These are phyloP conservation scores for Citrullus amarus DNA, from an alignment of 306 rosid species.

Conservation along the genomic window DNA sequence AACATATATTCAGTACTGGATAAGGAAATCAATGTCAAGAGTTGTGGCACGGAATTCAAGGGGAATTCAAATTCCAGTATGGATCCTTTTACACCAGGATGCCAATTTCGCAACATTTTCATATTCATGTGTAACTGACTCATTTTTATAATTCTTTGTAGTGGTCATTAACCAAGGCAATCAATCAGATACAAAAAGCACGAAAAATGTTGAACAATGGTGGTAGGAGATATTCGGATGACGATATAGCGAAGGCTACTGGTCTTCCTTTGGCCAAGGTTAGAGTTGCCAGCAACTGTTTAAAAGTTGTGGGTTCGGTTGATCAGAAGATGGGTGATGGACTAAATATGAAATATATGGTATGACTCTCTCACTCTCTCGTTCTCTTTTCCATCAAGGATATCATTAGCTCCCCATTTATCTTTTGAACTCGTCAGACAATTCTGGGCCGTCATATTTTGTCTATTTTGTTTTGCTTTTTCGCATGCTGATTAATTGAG, in stretches of 20 bases:
- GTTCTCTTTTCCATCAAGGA: background rate
- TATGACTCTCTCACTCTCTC: slow-evolving; percentile 21
- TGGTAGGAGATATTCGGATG: slow-evolving; percentile 35
- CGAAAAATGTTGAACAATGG: slow-evolving; percentile 36
- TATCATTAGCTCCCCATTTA: background rate
- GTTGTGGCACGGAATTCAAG: slow-evolving; percentile 53
- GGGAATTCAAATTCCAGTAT: slow-evolving; percentile 67
- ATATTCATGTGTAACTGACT: slow-evolving; percentile 20
- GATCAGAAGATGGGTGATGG: slow-evolving; percentile 55
- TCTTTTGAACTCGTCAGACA: background rate
- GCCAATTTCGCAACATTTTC: background rate
- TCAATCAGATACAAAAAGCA: slow-evolving; percentile 64
- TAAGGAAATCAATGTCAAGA: slow-evolving; percentile 70
- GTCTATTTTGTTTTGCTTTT: background rate
- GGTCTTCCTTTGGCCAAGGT: slow-evolving; percentile 78
- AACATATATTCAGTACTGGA: slow-evolving; percentile 89
- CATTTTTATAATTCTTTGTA: slow-evolving; percentile 28
- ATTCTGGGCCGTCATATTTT: background rate
- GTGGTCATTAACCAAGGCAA: slow-evolving; percentile 57
- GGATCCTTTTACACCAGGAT: slow-evolving; percentile 15
- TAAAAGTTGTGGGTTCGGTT: slow-evolving; percentile 65
- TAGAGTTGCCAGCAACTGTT: slow-evolving; percentile 60
- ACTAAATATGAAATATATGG: slow-evolving; percentile 40
- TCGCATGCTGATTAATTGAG: background rate
- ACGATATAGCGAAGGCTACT: slow-evolving; percentile 60